Base-by-base conservation (phyloP, 2,329 filamentous ascomycete species). In the Curvularia spicifera region DNA sequence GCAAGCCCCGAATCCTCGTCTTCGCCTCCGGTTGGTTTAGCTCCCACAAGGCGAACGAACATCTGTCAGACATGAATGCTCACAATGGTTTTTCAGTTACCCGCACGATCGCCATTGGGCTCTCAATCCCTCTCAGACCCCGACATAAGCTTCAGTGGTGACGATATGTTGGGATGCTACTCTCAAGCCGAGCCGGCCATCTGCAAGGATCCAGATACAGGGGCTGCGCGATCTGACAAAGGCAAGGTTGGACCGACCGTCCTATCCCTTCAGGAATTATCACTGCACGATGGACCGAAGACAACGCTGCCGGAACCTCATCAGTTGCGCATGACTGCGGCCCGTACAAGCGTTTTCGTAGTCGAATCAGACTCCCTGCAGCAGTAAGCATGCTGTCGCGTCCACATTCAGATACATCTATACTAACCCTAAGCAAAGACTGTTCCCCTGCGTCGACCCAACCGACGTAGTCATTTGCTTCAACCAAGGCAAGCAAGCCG, bases 391-490 rank as follows among this genome's bases (percentile, higher is more conserved):
- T 5, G 12, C 22, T 53, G 12, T 4, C 4, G 13, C 12, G 4
- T 6, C 22, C 13, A 15, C 12, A 26, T 8, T 9, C 13, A 2
- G 39, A 1, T 10, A 44, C 9, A 3, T n/a, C 10, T 18, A n/a
- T 5, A 13, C 55, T 65, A 6, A 66, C 40, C 44, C 18, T 0
- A 1, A 6, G 8, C 13, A 9, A 46, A 69, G 66, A 9, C 24
- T 6, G 10, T 64, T 64, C 20, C 35, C 60, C 13, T 24, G 45
- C 6, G 53, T 68, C 26, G 42, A 43, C 12, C 56, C 47, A 8
- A 56, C 61, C 20, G 67, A 69, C 5, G 37, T 69, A 4, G 49
- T 65, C 42, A 31, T 71, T 5, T 18, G 56, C 22, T 71, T 66
- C 56, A 56, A 64, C 43, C 61, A 55, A 50, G 62, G 65, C 22